Conservation (phyloP, 2,329 filamentous ascomycete genomes). For the Alternaria sp. region DNA sequence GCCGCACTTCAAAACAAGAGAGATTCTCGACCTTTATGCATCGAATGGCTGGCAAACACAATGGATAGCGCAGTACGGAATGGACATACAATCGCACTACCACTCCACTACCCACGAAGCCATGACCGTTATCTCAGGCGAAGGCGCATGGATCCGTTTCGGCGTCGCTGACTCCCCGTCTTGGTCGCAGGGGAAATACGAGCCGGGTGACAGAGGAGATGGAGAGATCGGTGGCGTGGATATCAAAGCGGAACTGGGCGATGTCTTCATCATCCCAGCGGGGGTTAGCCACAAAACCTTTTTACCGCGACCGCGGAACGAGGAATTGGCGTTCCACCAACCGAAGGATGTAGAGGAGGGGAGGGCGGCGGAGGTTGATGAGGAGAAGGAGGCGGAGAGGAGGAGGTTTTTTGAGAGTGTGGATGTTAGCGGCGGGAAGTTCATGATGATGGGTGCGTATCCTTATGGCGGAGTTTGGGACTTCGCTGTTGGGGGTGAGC, state of each 20-base stretch:
- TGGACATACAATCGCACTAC: conserved; percentile 63
- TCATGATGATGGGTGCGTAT: conserved; percentile 66
- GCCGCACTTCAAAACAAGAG: conserved; percentile 30
- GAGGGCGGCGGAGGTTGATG: conserved; percentile 19
- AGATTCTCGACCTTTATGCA: conserved; percentile 54
- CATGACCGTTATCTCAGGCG: conserved; percentile 63
- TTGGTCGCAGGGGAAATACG: conserved; percentile 16
- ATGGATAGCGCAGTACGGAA: conserved; percentile 65
- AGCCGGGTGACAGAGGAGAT: conserved; percentile 49
- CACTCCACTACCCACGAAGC: conserved; percentile 62
- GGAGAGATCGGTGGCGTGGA: conserved; percentile 59
- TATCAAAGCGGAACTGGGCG: conserved; percentile 57
- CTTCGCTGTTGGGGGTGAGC: conserved; percentile 55
- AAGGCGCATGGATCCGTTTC: conserved; percentile 59
- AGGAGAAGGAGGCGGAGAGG: conserved; percentile 41
- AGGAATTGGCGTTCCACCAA: conserved; percentile 51
- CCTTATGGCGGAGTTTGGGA: conserved; percentile 58
- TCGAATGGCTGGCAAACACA: conserved; percentile 60
- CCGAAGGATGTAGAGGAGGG: conserved; percentile 46
- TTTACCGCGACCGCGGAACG: conserved; percentile 47
- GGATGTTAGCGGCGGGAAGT: conserved; percentile 51
- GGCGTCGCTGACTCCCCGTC: conserved; percentile 57
- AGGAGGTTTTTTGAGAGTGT: conserved; percentile 46
- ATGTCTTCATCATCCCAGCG: conserved; percentile 65
- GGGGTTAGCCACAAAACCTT: conserved; percentile 64